Base-by-base conservation (phyloP, 140 eudicot genomes). In the Flaveria floridana region DNA sequence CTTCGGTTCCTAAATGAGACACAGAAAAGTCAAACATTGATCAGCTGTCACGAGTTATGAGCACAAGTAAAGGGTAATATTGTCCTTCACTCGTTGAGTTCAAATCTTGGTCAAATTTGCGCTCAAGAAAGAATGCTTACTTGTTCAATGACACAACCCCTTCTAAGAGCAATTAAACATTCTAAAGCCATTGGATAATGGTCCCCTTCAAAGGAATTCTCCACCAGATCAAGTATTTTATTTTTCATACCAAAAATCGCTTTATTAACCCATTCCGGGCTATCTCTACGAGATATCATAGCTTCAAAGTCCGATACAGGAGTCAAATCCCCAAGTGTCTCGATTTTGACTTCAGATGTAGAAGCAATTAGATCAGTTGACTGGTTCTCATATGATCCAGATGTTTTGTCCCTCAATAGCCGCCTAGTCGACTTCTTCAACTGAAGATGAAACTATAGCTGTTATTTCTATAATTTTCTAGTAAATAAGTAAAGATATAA, bases 291-390 rank as follows among this genome's bases (percentile, higher is more conserved):
- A 39, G 96, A 84, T 79, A 94, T 77, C 95, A 94, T 88, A 19
- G 90, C 85, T 85, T 94, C 97, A 76, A 94, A 94, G 71, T 94
- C 99, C 69, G 85, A 80, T 55, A 90, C 92, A 58, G 99, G 89
- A 57, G 84, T 84, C 50, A 68, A 21, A 59, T 85, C 90, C 69
- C 96, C 96, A 41, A 94, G 79, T 18, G 86, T 81, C 74, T 90
- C 96, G 23, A 81, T 78, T 59, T 89, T 87, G 53, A 80, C 84
- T 52, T 59, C 25, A 30, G 96, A 80, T 18, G 86, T 79, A 79
- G 82, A 78, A 18, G 78, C 91, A 7, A 69, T 68, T 67, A 76
- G 68, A 64, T 86, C 85, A 18, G 84, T 80, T 14, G 84, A 72
- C 82, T 82, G 74, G 76, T 42, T 85, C 56, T 74, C 85, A 58